Evolutionary conservation across 306 rosid species (phyloP).

Genomic region (Corylus heterophylla): DNA sequence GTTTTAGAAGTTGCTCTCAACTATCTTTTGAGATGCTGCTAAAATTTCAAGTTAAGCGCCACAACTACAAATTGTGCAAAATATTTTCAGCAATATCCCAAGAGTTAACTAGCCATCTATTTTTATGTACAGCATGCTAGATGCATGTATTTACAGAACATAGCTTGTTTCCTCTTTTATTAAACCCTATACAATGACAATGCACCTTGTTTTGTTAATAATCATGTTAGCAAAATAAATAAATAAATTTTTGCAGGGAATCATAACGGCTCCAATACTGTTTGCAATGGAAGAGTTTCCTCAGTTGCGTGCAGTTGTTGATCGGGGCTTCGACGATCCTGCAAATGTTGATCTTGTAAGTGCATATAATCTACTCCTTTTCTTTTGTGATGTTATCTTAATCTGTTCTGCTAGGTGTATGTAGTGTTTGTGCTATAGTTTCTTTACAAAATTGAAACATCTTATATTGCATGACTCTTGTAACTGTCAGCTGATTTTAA

Average conservation of each 20-base stretch:
- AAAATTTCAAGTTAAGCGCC: too few species aligned
- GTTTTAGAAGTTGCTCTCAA: not conserved
- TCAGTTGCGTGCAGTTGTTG: slow-evolving; percentile 67
- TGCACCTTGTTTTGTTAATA: not conserved
- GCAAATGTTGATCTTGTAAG: slow-evolving; percentile 76
- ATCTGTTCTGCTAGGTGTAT: too few species aligned
- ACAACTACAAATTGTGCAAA: too few species aligned
- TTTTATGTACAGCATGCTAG: not conserved
- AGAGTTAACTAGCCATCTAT: too few species aligned
- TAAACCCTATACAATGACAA: not conserved
- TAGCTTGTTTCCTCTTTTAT: not conserved
- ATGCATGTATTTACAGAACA: not conserved
- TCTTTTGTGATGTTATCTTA: not conserved
- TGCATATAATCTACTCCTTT: slow-evolving; percentile 15
- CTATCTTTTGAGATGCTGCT: not conserved
- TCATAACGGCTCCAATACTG: slow-evolving; percentile 86
- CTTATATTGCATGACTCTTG: not conserved
- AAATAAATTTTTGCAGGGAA: slow-evolving; percentile 61
- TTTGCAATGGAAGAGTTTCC: slow-evolving; percentile 98
- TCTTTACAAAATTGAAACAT: not conserved
- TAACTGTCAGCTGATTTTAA: not conserved
- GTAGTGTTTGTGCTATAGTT: not conserved
- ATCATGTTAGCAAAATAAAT: not conserved
- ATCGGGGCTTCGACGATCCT: slow-evolving; percentile 74
- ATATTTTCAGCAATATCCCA: too few species aligned